These are phyloP conservation scores for Pythium folliculosum DNA, from an alignment of 352 stramenopile genomes.

Conservation along the genomic window DNA sequence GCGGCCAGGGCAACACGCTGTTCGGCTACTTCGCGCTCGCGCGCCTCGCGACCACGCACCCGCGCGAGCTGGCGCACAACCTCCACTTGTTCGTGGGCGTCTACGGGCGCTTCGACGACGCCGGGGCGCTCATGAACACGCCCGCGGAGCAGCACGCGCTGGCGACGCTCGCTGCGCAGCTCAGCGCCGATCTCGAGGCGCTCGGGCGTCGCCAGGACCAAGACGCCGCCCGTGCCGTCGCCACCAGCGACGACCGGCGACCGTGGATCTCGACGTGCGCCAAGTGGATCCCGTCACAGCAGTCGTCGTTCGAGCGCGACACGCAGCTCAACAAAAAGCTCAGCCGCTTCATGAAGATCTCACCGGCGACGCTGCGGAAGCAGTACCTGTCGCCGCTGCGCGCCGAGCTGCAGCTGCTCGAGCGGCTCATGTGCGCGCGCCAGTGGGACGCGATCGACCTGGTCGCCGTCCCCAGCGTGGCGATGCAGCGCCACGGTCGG, in stretches of 20 bases:
- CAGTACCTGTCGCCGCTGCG: constrained; percentile 46
- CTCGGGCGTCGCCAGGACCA: neutral
- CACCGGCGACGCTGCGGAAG: constrained; percentile 43
- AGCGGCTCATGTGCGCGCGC: constrained; percentile 48
- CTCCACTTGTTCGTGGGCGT: constrained; percentile 37
- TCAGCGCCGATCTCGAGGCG: neutral
- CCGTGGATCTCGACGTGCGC: constrained; percentile 40
- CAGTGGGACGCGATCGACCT: constrained; percentile 48
- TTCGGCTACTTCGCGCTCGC: constrained; percentile 33
- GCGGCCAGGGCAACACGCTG: constrained; percentile 41
- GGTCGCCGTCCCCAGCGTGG: constrained; percentile 41
- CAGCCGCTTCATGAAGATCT: constrained; percentile 43
- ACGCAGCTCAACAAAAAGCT: constrained; percentile 51
- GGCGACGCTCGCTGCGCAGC: constrained; percentile 24
- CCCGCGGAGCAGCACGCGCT: constrained; percentile 32
- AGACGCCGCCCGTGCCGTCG: neutral
- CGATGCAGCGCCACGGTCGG: constrained; percentile 49
- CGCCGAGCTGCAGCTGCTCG: constrained; percentile 38
- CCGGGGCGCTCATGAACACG: constrained; percentile 36
- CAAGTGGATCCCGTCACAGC: constrained; percentile 63
- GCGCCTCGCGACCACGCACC: constrained; percentile 33
- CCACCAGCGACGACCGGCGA: too few species aligned
- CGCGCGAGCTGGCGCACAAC: constrained; percentile 38
- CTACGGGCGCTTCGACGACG: constrained; percentile 50
- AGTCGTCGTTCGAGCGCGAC: constrained; percentile 51